Evolutionary conservation across 257 asterid genomes (phyloP).

Genomic region (Avicennia marina): DNA sequence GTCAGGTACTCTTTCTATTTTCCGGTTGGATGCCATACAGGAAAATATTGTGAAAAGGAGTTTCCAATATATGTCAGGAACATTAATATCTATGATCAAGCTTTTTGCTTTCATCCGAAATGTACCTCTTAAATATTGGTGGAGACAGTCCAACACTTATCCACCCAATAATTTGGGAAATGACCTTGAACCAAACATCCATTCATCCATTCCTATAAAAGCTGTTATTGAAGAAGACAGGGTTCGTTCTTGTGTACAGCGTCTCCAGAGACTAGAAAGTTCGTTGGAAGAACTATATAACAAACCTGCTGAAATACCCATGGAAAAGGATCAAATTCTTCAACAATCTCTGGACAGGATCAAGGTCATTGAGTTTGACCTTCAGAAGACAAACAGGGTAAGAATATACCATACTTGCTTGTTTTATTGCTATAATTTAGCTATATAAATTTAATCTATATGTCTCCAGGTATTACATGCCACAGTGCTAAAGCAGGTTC

Average conservation of each 20-base stretch:
- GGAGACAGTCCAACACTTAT: slow-evolving; percentile 39
- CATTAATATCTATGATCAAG: slow-evolving; percentile 40
- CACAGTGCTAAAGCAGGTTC: slow-evolving; percentile 74
- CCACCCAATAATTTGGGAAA: slow-evolving; percentile 44
- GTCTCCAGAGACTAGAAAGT: slow-evolving; percentile 74
- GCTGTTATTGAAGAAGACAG: slow-evolving; percentile 35
- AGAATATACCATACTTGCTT: slow-evolving; percentile 14
- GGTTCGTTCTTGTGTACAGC: slow-evolving; percentile 71
- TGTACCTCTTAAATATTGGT: slow-evolving; percentile 47
- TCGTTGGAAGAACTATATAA: slow-evolving; percentile 67
- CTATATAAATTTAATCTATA: slow-evolving; percentile 4
- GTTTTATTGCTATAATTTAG: slow-evolving; percentile 5
- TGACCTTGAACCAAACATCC: slow-evolving; percentile 26
- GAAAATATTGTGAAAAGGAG: slow-evolving; percentile 57
- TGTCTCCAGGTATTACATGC: slow-evolving; percentile 55
- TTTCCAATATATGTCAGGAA: slow-evolving; percentile 40
- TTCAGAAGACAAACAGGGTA: slow-evolving; percentile 86
- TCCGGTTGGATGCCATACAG: slow-evolving; percentile 37
- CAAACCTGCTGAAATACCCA: slow-evolving; percentile 75
- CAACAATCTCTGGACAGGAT: slow-evolving; percentile 82
- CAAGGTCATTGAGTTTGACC: slow-evolving; percentile 75
- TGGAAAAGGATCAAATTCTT: slow-evolving; percentile 81
- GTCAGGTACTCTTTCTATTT: slow-evolving; percentile 42
- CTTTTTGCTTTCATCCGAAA: slow-evolving; percentile 27
- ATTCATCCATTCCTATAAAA: slow-evolving; percentile 30